Conservation (phyloP, 768 basidiomycete genomes). For the Termitomyces sp. region DNA sequence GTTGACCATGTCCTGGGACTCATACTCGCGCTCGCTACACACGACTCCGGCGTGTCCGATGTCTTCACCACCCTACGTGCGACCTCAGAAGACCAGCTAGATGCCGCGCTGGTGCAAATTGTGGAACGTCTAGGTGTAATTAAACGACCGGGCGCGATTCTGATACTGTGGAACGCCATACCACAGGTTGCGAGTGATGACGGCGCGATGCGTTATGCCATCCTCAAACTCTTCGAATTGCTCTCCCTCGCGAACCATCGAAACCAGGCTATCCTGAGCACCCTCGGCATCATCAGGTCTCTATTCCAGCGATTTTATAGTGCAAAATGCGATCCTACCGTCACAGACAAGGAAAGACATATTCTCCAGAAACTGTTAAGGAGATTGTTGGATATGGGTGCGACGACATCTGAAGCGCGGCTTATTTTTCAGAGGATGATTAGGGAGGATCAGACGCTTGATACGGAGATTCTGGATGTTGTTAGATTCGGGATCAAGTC, state of each 20-base stretch:
- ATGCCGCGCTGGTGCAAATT: conserved; percentile 39
- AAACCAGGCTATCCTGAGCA: conserved; percentile 67
- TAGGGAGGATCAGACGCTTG: conserved; percentile 45
- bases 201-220: conserved; percentile 43
- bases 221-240: conserved; percentile 62
- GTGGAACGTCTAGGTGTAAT: conserved; percentile 48
- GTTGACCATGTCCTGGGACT: conserved; percentile 61
- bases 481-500: conserved; percentile 70
- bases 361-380: conserved; percentile 60
- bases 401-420: conserved; percentile 61
- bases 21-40: conserved; percentile 63
- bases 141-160: conserved; percentile 56
- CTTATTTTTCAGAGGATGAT: conserved; percentile 59
- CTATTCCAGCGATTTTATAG: conserved; percentile 48
- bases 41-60: conserved; percentile 56
- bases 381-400: conserved; percentile 73
- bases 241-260: conserved; percentile 60
- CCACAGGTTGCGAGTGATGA: conserved; percentile 33
- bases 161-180: conserved; percentile 54
- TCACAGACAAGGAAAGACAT: conserved; percentile 49
- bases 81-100: conserved; percentile 32
- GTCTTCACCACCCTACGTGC: conserved; percentile 50
- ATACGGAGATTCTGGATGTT: conserved; percentile 66
- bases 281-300: conserved; percentile 49
- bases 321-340: conserved; percentile 19